Percentiles rank a stretch among this genome's conserved stretches.
Conservation (phyloP, 1,139 yeast species). For the Scheffersomyces parashehatae region DNA sequence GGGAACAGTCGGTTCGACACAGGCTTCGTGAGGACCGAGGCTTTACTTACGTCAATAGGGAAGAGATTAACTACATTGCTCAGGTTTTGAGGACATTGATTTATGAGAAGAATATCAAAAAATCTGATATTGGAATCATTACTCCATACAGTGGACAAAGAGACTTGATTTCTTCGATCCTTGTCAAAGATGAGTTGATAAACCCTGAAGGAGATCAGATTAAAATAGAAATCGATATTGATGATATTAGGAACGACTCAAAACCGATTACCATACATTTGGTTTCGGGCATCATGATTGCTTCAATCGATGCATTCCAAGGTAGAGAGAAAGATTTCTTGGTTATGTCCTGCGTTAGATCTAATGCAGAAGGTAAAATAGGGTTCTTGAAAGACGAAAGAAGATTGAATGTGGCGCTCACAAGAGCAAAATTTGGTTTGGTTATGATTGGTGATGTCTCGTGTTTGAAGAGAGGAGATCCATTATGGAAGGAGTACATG, state of each 20-base stretch:
- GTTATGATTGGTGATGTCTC: constrained; percentile 56
- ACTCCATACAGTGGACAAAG: constrained; percentile 78
- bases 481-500: constrained; percentile 57
- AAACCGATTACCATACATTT: constrained; percentile 59
- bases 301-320: constrained; percentile 68
- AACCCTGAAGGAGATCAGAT: constrained; percentile 56
- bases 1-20: constrained; percentile 48
- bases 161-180: constrained; percentile 53
- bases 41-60: constrained; percentile 52
- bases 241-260: constrained; percentile 50
- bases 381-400: constrained; percentile 61
- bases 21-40: constrained; percentile 51
- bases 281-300: constrained; percentile 66
- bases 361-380: constrained; percentile 49
- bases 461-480: constrained; percentile 48
- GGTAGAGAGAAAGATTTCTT: constrained; percentile 64
- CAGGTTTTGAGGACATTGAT: constrained; percentile 50
- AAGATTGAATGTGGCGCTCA: constrained; percentile 62
- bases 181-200: constrained; percentile 52
- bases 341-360: constrained; percentile 62
- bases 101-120: constrained; percentile 52
- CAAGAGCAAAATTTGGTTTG: constrained; percentile 61
- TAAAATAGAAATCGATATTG: constrained; percentile 55
- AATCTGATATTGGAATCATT: constrained; percentile 60
- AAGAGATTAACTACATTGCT: constrained; percentile 51